Percentiles rank a stretch among this genome's conserved stretches.
Evolutionary conservation across 345 rosid genomes (phyloP).

Genomic region (Syzygium jambos): DNA sequence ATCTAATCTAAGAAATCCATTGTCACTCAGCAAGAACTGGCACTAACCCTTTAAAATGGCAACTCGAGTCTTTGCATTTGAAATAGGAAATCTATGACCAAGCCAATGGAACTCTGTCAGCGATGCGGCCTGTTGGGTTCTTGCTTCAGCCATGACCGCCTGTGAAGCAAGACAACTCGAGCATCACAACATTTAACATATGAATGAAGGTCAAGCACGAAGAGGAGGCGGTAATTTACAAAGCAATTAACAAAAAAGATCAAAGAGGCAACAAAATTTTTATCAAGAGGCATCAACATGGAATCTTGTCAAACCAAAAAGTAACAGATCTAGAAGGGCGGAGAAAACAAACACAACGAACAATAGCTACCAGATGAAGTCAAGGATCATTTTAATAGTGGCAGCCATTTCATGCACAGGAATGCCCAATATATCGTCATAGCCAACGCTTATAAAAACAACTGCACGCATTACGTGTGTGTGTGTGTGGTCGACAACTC

Average conservation of each 20-base stretch:
- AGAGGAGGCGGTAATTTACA: not conserved
- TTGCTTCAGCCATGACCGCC: slow-evolving; percentile 99
- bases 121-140: slow-evolving; percentile 97
- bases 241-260: not conserved
- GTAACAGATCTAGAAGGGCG: not conserved
- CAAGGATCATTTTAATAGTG: not conserved
- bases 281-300: not conserved
- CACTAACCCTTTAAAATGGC: slow-evolving; percentile 79
- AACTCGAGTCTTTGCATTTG: slow-evolving; percentile 92
- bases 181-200: not conserved
- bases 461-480: not conserved
- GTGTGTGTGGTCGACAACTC: not conserved
- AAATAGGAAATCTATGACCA: slow-evolving; percentile 84
- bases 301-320: not conserved
- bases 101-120: slow-evolving; percentile 96
- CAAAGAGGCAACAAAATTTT: not conserved
- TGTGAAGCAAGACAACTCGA: slow-evolving; percentile 12
- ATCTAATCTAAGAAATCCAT: not conserved
- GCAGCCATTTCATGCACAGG: not conserved
- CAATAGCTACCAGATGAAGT: not conserved
- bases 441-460: not conserved
- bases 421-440: not conserved
- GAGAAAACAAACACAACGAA: not conserved
- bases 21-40: not conserved
- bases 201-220: not conserved